These are phyloP conservation scores for Beauveria rudraprayagi DNA, from an alignment of 2,329 filamentous ascomycete genomes.

Conservation along the genomic window DNA sequence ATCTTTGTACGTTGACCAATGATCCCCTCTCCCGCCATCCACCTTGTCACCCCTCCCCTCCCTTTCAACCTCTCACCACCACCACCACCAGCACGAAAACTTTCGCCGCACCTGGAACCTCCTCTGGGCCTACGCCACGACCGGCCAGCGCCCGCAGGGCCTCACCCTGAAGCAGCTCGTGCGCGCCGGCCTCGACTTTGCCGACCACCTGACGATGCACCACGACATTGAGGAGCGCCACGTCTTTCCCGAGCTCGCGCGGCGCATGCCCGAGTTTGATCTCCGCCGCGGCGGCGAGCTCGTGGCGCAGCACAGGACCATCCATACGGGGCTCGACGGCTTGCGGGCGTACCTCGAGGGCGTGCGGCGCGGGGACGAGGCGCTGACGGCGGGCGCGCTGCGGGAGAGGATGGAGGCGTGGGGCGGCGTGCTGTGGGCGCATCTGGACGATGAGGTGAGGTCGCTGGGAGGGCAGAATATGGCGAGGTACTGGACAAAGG, in stretches of 20 bases:
- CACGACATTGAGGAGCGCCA: constrained; percentile 77
- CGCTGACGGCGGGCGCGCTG: constrained; percentile 50
- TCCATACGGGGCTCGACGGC: constrained; percentile 66
- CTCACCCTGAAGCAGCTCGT: constrained; percentile 66
- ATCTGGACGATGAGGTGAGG: constrained; percentile 77
- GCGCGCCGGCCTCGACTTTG: constrained; percentile 59
- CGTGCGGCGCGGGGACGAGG: constrained; percentile 55
- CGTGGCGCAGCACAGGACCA: constrained; percentile 66
- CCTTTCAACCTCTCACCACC: background rate
- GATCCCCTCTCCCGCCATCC: too few species aligned
- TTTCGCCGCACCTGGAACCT: constrained; percentile 68
- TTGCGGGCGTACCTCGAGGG: constrained; percentile 57
- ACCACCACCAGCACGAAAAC: constrained; percentile 50
- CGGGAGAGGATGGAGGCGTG: constrained; percentile 69
- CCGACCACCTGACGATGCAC: constrained; percentile 62
- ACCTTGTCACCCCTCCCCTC: background rate
- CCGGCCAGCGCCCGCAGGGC: constrained; percentile 48
- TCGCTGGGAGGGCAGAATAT: constrained; percentile 79
- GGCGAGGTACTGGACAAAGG: constrained; percentile 69
- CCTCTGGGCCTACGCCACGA: constrained; percentile 57
- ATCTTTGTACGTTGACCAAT: constrained; percentile 47
- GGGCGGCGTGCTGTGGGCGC: constrained; percentile 69
- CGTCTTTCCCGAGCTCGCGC: constrained; percentile 70
- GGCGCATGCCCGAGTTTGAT: constrained; percentile 70
- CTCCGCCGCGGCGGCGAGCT: constrained; percentile 43